These are phyloP conservation scores for Solioccasus polychromus DNA, from an alignment of 768 basidiomycete species.

Conservation along the genomic window DNA sequence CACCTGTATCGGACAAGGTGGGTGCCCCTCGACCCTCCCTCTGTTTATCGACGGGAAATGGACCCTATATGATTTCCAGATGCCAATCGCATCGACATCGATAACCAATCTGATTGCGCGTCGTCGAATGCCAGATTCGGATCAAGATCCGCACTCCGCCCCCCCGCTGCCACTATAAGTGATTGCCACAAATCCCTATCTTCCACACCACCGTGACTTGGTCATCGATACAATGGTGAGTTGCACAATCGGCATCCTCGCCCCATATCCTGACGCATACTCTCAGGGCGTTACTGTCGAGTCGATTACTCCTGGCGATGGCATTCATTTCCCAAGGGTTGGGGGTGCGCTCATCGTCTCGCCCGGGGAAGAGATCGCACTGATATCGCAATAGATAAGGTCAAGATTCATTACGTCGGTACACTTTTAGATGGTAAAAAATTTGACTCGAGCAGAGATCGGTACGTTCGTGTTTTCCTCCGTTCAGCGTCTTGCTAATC, in stretches of 20 bases:
- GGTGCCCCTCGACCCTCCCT: no score
- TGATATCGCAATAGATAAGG: constrained; percentile 49
- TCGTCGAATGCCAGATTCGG: constrained; percentile 42
- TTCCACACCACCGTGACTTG: constrained; percentile 23
- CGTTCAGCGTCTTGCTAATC: constrained; percentile 1
- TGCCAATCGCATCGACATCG: constrained; percentile 26
- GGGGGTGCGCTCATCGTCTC: constrained; percentile 54
- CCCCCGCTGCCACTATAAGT: constrained; percentile 43
- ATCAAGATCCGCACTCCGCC: constrained; percentile 78
- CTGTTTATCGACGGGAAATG: no score
- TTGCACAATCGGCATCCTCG: constrained; percentile 3
- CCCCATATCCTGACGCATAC: constrained; percentile 1
- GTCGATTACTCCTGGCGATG: constrained; percentile 57
- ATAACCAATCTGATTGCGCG: constrained; percentile 24
- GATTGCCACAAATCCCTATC: constrained; percentile 25
- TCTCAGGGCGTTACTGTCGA: constrained; percentile 71
- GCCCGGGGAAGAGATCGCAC: constrained; percentile 16
- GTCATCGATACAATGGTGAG: constrained; percentile 34
- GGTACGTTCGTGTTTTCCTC: constrained; percentile 40
- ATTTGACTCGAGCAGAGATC: constrained; percentile 78
- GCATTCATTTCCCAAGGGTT: constrained; percentile 56
- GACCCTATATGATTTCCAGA: constrained; percentile 10
- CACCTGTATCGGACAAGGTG: no score
- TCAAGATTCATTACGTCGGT: constrained; percentile 79
- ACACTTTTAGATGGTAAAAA: constrained; percentile 57